These are phyloP conservation scores for Begonia fuchsioides DNA, from an alignment of 306 rosid species.

Conservation along the genomic window DNA sequence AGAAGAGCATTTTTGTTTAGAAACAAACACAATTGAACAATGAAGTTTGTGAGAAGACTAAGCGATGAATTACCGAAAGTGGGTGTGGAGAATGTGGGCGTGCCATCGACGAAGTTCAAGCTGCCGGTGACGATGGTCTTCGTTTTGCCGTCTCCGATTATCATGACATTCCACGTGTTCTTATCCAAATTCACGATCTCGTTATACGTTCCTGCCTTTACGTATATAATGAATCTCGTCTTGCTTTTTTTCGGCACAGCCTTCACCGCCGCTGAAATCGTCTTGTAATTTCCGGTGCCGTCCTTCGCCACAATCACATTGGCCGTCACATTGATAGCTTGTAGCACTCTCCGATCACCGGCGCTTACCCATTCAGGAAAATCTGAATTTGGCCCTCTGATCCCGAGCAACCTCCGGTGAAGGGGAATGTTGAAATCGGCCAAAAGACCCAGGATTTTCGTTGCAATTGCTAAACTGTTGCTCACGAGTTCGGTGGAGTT, in stretches of 20 bases:
- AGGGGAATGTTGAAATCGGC: constrained; percentile 26
- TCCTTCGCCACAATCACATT: constrained; percentile 56
- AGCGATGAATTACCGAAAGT: constrained; percentile 49
- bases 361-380: constrained; percentile 62
- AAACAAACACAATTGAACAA: neutral
- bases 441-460: constrained; percentile 28
- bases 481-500: constrained; percentile 67
- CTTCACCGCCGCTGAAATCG: constrained; percentile 38
- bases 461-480: constrained; percentile 74
- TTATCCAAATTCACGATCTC: constrained; percentile 69
- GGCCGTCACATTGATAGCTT: constrained; percentile 11
- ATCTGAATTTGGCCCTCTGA: no score
- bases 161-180: constrained; percentile 80
- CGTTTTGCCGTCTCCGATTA: constrained; percentile 57
- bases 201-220: constrained; percentile 54
- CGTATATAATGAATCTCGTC: constrained; percentile 39
- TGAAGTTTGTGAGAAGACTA: neutral
- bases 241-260: constrained; percentile 45
- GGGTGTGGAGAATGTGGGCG: constrained; percentile 61
- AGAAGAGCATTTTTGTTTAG: constrained; percentile 2
- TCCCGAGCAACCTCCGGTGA: constrained; percentile 46
- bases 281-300: constrained; percentile 37
- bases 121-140: constrained; percentile 48
- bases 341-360: constrained; percentile 52
- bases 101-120: constrained; percentile 53